Evolutionary conservation across 768 basidiomycete genomes (phyloP).

Genomic region (Suillus occidentalis): DNA sequence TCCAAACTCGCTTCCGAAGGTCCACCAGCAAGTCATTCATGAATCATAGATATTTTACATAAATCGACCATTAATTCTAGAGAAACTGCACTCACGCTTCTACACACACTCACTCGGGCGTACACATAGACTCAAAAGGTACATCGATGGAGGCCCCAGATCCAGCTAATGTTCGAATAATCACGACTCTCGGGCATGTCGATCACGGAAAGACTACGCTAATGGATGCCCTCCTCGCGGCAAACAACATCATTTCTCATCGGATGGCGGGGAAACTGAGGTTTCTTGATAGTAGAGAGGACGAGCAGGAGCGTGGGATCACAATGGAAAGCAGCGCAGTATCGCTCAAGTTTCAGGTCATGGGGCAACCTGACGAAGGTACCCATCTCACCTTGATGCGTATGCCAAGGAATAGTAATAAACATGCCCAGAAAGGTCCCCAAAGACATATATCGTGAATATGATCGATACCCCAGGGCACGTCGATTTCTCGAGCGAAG

Average conservation of each 20-base stretch:
- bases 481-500: constrained; percentile 97
- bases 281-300: constrained; percentile 93
- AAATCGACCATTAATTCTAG: background rate
- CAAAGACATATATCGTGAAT: constrained; percentile 82
- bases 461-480: constrained; percentile 99
- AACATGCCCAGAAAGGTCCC: constrained; percentile 48
- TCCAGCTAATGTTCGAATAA: constrained; percentile 61
- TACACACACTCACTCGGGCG: background rate
- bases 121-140: background rate
- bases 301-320: constrained; percentile 96
- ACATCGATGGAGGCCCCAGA: constrained; percentile 22
- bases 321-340: constrained; percentile 99
- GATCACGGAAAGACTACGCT: constrained; percentile 97
- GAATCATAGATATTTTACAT: background rate
- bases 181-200: constrained; percentile 87
- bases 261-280: constrained; percentile 95
- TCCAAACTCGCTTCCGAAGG: constrained; percentile 3
- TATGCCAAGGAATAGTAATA: constrained; percentile 29
- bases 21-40: background rate
- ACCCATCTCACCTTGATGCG: constrained; percentile 25
- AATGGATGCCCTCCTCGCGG: constrained; percentile 93
- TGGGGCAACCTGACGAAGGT: constrained; percentile 63
- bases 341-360: constrained; percentile 83
- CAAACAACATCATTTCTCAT: constrained; percentile 95
- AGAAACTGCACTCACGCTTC: background rate